A percentile compares a stretch with the other conserved stretches of the same genome.
phyloP scores from a whole-genome alignment of 1,139 yeast genomes.

The Candida albicans region DNA sequence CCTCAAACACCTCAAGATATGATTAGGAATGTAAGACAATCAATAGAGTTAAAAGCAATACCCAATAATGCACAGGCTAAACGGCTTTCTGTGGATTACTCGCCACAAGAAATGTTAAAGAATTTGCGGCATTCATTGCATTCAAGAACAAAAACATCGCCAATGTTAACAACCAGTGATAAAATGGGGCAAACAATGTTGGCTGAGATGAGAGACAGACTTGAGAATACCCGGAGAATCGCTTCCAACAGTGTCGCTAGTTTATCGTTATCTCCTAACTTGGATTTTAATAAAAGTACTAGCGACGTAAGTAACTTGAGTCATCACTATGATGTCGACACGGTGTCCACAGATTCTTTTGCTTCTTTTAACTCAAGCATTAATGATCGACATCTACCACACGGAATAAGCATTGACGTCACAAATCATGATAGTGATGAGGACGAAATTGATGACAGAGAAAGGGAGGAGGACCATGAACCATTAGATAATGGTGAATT shows the following conservation, averaged over 20 bases:
- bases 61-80: constrained; percentile 18
- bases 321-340: neutral
- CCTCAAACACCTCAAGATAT: constrained; percentile 23
- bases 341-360: constrained; percentile 11
- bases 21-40: constrained; percentile 23
- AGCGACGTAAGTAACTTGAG: constrained; percentile 13
- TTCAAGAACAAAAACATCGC: constrained; percentile 19
- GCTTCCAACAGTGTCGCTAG: constrained; percentile 10
- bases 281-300: constrained; percentile 11
- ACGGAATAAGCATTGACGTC: constrained; percentile 14
- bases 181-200: constrained; percentile 17
- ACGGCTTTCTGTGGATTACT: constrained; percentile 21
- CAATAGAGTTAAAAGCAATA: constrained; percentile 23
- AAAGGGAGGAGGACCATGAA: neutral
- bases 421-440: constrained; percentile 13
- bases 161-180: constrained; percentile 3
- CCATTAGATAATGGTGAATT: neutral
- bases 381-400: constrained; percentile 1
- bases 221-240: constrained; percentile 18
- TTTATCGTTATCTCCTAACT: constrained; percentile 4
- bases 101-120: constrained; percentile 32
- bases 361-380: constrained; percentile 17
- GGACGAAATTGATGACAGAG: constrained; percentile 6
- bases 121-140: constrained; percentile 26
- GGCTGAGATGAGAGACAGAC: constrained; percentile 28